Evolutionary conservation across 2,329 filamentous ascomycete species (phyloP).

Genomic region (Fusarium pseudocircinatum): DNA sequence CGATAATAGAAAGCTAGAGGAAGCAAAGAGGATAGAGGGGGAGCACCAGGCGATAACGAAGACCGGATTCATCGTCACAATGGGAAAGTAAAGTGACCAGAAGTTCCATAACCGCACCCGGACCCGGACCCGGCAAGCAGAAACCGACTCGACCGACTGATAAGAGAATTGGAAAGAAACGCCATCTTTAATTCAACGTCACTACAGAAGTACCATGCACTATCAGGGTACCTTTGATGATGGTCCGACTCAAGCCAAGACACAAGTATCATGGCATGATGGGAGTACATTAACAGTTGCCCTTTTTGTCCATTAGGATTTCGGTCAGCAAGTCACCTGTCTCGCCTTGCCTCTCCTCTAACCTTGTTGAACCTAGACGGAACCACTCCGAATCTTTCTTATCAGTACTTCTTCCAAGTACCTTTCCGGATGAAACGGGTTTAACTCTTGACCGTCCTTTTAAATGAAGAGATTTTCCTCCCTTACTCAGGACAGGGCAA

Average conservation of each 20-base stretch:
- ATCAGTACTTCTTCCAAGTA: slow-evolving; percentile 40
- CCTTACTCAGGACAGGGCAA: slow-evolving; percentile 7
- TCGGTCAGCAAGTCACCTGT: slow-evolving; percentile 35
- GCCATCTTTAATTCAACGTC: slow-evolving; percentile 32
- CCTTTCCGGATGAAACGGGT: slow-evolving; percentile 20
- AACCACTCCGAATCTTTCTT: slow-evolving; percentile 37
- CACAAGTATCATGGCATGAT: slow-evolving; percentile 20
- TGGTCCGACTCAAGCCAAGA: slow-evolving; percentile 7
- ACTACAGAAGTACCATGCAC: slow-evolving; percentile 21
- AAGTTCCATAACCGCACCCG: slow-evolving; percentile 14
- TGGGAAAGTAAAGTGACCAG: slow-evolving; percentile 34
- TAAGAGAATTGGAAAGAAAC: slow-evolving; percentile 34
- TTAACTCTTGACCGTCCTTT: slow-evolving; percentile 32
- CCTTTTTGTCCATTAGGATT: slow-evolving; percentile 25
- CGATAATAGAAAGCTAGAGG: not conserved
- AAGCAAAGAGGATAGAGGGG: slow-evolving; percentile 21
- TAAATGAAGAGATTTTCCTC: slow-evolving; percentile 14
- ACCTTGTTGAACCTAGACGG: slow-evolving; percentile 21
- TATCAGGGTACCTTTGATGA: slow-evolving; percentile 19
- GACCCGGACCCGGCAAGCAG: slow-evolving; percentile 14
- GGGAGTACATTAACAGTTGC: slow-evolving; percentile 27
- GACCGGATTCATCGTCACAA: slow-evolving; percentile 31
- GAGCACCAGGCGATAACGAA: slow-evolving; percentile 33
- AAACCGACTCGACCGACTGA: slow-evolving; percentile 39
- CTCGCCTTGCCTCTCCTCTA: slow-evolving; percentile 7